A percentile compares a stretch with the other conserved stretches of the same genome.
Evolutionary conservation across 176 grass and related monocot genomes (phyloP).

Genomic region (Secale cereale): DNA sequence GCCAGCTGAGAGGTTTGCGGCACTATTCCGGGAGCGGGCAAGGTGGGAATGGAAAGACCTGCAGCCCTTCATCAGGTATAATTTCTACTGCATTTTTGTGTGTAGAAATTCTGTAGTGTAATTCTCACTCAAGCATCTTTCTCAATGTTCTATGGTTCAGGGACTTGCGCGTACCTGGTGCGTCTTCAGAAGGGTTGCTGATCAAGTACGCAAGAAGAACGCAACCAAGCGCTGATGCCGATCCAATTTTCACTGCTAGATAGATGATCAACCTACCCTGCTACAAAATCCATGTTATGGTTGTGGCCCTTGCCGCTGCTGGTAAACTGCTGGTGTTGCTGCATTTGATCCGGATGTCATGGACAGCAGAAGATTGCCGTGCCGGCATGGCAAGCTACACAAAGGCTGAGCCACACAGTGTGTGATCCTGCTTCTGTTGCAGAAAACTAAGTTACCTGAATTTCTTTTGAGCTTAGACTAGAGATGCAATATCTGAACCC

Average conservation of each 20-base stretch:
- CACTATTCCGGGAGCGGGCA: constrained; percentile 60
- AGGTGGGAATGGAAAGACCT: constrained; percentile 95
- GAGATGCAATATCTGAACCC: neutral
- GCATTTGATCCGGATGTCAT: neutral
- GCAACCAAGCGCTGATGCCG: constrained; percentile 65
- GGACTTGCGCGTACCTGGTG: constrained; percentile 61
- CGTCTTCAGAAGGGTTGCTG: constrained; percentile 90
- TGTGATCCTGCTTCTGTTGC: neutral
- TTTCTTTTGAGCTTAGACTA: neutral
- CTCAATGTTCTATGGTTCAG: constrained; percentile 17
- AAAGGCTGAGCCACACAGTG: neutral
- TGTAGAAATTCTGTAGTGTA: neutral
- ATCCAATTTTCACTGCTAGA: constrained; percentile 85
- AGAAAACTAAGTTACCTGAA: neutral
- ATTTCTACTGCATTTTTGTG: neutral
- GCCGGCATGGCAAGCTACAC: neutral
- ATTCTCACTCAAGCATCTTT: neutral
- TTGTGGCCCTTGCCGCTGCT: neutral
- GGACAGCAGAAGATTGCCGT: neutral
- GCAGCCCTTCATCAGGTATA: constrained; percentile 88
- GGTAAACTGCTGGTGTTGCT: neutral
- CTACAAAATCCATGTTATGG: neutral
- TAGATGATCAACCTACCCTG: constrained; percentile 48
- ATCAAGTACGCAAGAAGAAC: constrained; percentile 88
- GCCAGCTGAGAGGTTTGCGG: constrained; percentile 63